A percentile compares a stretch with the other conserved stretches of the same genome.
Evolutionary conservation across 768 basidiomycete genomes (phyloP).

Genomic region (Panaeolus cyanescens): DNA sequence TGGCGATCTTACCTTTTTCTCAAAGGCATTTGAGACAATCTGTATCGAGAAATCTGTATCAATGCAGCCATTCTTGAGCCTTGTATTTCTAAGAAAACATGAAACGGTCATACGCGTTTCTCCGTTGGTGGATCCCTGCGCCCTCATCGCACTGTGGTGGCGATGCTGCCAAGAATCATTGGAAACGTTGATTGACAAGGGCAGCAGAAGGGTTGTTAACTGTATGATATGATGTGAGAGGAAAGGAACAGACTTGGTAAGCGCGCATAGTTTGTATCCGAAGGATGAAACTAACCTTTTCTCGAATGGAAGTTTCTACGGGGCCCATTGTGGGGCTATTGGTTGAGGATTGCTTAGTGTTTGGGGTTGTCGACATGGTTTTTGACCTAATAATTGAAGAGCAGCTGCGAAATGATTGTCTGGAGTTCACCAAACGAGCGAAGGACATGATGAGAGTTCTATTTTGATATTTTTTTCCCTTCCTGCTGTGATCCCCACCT

Average conservation of each 20-base stretch:
- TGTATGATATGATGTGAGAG: constrained; percentile 29
- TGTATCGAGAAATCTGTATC: constrained; percentile 69
- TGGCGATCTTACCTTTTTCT: constrained; percentile 60
- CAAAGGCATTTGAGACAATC: constrained; percentile 72
- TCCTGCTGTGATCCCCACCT: no score
- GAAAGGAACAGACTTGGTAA: constrained; percentile 5
- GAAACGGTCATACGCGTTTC: constrained; percentile 73
- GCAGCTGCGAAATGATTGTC: not conserved
- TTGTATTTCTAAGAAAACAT: constrained; percentile 26
- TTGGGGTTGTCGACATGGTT: not conserved
- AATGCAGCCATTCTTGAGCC: not conserved
- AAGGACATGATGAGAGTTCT: constrained; percentile 4
- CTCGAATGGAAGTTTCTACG: constrained; percentile 59
- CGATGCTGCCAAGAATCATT: constrained; percentile 88
- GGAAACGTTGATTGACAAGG: constrained; percentile 62
- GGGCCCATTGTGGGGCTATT: constrained; percentile 37
- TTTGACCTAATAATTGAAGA: not conserved
- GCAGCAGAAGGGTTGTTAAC: constrained; percentile 64
- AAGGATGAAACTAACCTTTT: constrained; percentile 43
- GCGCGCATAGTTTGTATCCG: constrained; percentile 10
- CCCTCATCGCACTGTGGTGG: constrained; percentile 83
- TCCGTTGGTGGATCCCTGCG: constrained; percentile 61
- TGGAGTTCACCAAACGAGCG: not conserved
- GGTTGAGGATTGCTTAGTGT: not conserved
- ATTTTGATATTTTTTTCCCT: not conserved